A percentile compares a stretch with the other conserved stretches of the same genome.
phyloP scores from a whole-genome alignment of 306 rosid genomes.

The Argentina anserina region DNA sequence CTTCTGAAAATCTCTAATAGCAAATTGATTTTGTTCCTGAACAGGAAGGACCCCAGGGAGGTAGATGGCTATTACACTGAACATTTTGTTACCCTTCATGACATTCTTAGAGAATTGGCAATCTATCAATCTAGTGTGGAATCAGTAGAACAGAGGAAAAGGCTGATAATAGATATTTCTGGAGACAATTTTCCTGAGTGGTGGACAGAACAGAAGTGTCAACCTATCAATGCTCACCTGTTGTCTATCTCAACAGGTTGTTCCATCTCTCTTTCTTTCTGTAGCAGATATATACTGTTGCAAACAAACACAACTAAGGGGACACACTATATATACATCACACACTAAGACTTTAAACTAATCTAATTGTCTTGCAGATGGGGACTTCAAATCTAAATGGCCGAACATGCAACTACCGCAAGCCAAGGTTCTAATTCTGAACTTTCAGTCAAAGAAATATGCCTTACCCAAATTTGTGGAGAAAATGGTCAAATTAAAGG shows the following conservation, averaged over 20 bases:
- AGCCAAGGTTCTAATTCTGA: slow-evolving; percentile 53
- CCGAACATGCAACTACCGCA: slow-evolving; percentile 36
- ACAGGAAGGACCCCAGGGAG: slow-evolving; percentile 38
- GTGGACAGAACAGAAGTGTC: slow-evolving; percentile 41
- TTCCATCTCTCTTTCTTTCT: slow-evolving; percentile 7
- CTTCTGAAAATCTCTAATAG: neutral
- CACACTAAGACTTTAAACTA: too few relatives aligned
- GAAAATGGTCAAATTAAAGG: slow-evolving; percentile 23
- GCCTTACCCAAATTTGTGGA: slow-evolving; percentile 41
- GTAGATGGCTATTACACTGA: slow-evolving; percentile 35
- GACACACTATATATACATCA: neutral
- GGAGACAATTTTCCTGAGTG: slow-evolving; percentile 51
- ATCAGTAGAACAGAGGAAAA: slow-evolving; percentile 28
- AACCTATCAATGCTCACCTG: slow-evolving; percentile 35
- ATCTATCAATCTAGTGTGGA: slow-evolving; percentile 31
- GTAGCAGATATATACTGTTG: neutral
- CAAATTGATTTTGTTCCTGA: slow-evolving; percentile 7
- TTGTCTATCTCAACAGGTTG: slow-evolving; percentile 52
- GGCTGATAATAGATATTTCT: slow-evolving; percentile 33
- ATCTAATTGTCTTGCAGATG: slow-evolving; percentile 41
- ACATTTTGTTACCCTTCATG: slow-evolving; percentile 43
- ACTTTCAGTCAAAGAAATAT: slow-evolving; percentile 37
- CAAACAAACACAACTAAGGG: neutral
- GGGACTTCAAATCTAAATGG: slow-evolving; percentile 39
- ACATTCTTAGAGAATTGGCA: slow-evolving; percentile 57